Evolutionary conservation across 1,139 yeast species (phyloP), one percentile per base, ranked within the genome.

Genomic region (Debaryomyces subglobosus): DNA sequence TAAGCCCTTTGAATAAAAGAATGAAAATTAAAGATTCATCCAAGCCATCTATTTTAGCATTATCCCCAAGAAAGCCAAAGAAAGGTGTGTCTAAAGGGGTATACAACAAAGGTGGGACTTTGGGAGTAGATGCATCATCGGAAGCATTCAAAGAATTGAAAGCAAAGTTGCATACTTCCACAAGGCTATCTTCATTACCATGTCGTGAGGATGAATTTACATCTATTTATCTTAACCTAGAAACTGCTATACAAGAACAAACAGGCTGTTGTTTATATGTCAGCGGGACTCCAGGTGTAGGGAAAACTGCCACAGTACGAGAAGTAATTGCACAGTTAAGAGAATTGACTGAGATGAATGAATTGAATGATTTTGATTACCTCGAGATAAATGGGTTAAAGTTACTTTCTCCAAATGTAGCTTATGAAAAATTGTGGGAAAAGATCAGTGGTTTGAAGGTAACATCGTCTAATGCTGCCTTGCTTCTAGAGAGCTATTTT

Each of bases 221-320:
- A n/a, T 79, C 85, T 49, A 72, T 94, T 7, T 88, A 84, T 62
- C 66, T 82, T 46, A 83, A 84, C 43, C 65, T 94, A n/a, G 94
- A 90, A 58, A 77, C 84, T 45, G 90, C 97, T 1, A 82, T 94
- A 30, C 78, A 78, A 47, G 79, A 86, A 15, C 81, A 81, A 40
- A 79, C 86, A 1, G 98, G 99, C 0, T 81, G 94, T 16, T 89
- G 97, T 59, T 70, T 94, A 5, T 94, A 92, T 61, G 84, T 94
- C 5, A 89, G 97, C 66, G 99, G 99, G 1, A 91, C 97, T 0
- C 99, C 99, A 0, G 99, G 99, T 9, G 92, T 96, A 4, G 99
- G 99, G 12, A 94, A 94, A 64, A 94, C 99, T 0, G 96, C 96
- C 5, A 94, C 98, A 0, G 85, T 94, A 3, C 72, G 96, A 49